Conservation (phyloP, 1,139 yeast species). For the Saccharomyces hybrid region DNA sequence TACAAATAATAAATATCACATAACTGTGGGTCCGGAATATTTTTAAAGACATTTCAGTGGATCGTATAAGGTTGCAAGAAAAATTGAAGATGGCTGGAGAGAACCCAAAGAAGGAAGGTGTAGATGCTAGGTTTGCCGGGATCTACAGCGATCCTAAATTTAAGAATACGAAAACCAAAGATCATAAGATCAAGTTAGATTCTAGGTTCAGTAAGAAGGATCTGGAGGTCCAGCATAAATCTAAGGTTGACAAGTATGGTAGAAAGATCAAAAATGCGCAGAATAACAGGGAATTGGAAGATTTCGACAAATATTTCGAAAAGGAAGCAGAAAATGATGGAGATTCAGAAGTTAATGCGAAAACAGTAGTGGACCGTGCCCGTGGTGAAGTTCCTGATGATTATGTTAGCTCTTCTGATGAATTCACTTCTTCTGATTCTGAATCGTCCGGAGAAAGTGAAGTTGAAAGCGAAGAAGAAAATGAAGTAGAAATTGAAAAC, state of each 20-base stretch:
- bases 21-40: neutral
- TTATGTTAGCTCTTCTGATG: conserved; percentile 35
- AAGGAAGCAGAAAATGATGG: conserved; percentile 24
- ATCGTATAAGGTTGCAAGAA: neutral
- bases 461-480: conserved; percentile 32
- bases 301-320: conserved; percentile 56
- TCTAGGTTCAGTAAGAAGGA: conserved; percentile 76
- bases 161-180: conserved; percentile 60
- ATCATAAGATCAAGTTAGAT: conserved; percentile 72
- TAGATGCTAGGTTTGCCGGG: conserved; percentile 71
- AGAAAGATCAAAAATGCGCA: conserved; percentile 47
- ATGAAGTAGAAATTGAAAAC: conserved; percentile 50
- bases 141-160: conserved; percentile 88
- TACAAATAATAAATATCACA: neutral
- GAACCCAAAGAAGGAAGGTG: conserved; percentile 17
- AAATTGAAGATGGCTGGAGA: neutral
- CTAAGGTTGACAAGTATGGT: conserved; percentile 81
- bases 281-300: conserved; percentile 37
- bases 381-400: conserved; percentile 52
- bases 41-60: neutral
- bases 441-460: conserved; percentile 34
- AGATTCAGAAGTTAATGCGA: conserved; percentile 21
- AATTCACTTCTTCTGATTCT: conserved; percentile 37
- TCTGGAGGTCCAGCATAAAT: conserved; percentile 45
- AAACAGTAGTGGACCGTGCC: conserved; percentile 47